phyloP scores from a whole-genome alignment of 495 filamentous ascomycete genomes.

The Penicillium roqueforti region DNA sequence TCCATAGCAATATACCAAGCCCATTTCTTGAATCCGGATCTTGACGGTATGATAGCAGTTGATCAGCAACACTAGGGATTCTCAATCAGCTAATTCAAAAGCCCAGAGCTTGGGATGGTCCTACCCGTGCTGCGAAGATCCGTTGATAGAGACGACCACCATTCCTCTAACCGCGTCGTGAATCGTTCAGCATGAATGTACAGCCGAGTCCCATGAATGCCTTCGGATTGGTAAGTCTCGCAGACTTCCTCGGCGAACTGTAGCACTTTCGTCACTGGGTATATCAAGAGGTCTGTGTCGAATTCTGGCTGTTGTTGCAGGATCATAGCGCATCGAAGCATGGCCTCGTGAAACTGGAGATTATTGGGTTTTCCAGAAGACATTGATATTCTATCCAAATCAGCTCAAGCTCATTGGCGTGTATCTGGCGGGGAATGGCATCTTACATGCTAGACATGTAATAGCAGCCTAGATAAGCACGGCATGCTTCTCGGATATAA shows the following conservation, averaged over 20 bases:
- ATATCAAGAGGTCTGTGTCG: constrained; percentile 13
- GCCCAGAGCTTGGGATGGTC: not conserved
- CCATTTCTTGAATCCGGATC: constrained; percentile 17
- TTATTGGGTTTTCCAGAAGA: constrained; percentile 12
- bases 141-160: constrained; percentile 14
- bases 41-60: constrained; percentile 13
- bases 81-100: not conserved
- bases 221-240: constrained; percentile 10
- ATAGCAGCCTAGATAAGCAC: constrained; percentile 18
- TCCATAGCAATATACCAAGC: constrained; percentile 18
- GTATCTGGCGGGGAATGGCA: not conserved
- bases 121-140: constrained; percentile 10
- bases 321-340: constrained; percentile 13
- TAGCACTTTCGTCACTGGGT: constrained; percentile 8
- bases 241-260: constrained; percentile 13
- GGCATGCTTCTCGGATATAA: constrained; percentile 11
- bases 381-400: constrained; percentile 12
- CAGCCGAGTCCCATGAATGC: not conserved
- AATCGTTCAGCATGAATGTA: constrained; percentile 17
- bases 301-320: constrained; percentile 10
- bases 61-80: constrained; percentile 6
- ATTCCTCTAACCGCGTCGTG: constrained; percentile 14
- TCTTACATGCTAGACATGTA: constrained; percentile 16
- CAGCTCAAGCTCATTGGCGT: constrained; percentile 3
- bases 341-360: constrained; percentile 9